Base-by-base conservation (phyloP, 2,329 filamentous ascomycete species). In the Arthrinium phaeospermum region DNA sequence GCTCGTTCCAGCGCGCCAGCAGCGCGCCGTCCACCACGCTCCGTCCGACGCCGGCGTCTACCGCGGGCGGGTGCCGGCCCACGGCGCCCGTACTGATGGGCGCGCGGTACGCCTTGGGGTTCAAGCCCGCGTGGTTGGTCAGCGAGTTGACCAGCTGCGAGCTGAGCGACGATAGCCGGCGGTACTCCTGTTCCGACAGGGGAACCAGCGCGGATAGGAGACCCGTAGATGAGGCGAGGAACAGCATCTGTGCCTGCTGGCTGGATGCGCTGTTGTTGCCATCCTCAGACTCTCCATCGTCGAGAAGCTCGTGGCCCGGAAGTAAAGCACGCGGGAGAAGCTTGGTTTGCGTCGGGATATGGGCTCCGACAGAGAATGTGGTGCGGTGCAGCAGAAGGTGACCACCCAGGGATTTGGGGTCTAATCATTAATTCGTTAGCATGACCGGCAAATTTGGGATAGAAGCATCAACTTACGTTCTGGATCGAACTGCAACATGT, bases 401-500 rank as follows among this genome's bases (percentile, higher is more conserved):
- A 68, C 96, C 96, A 72, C 96, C 93, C 46, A 98, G 90, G 8
- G 95, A 97, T 85, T 97, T 97, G 22, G 96, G 96, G 80, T 98
- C 95, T 97, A 76, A 71, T 73, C 73, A 57, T 41, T 16, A 61
- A 14, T 67, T 70, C 64, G 76, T 83, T 75, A 82, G 78, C 68
- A 68, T 64, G 5, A 49, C 3, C 46, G 22, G 22, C 12, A 4
- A 8, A 49, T 8, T 12, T 19, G 45, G 8, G 4, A 64, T 13
- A 64, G 30, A 41, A 37, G 64, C 51, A 46, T 45, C 64, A 16
- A 88, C 92, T 83, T 86, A 96, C 94, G 93, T 79, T 98, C 96
- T 0, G 96, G 96, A 78, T 98, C 95, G 78, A 96, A 99, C 82
- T 98, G 94, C 75, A 98, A 84, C 67, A 98, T 88, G 80, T 98